Evolutionary conservation across 768 basidiomycete species (phyloP).

Genomic region (Suillus americanus): DNA sequence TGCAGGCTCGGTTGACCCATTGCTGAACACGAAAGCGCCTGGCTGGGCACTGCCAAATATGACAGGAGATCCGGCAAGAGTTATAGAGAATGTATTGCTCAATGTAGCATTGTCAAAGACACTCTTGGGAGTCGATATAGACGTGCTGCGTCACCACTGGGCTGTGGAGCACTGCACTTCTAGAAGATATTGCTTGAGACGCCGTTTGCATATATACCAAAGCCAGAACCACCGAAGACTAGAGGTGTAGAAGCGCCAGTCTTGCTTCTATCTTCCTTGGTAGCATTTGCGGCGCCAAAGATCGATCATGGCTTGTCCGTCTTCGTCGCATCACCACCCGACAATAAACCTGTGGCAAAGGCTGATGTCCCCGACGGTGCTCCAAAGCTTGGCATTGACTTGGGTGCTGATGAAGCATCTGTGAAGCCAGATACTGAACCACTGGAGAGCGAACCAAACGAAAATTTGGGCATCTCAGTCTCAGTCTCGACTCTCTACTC

Average conservation of each 20-base stretch:
- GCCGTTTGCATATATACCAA: too few relatives aligned
- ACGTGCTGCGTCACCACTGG: constrained; percentile 16
- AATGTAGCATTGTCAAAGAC: constrained; percentile 13
- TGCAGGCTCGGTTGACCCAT: constrained; percentile 13
- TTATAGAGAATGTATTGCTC: constrained; percentile 15
- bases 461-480: constrained; percentile 18
- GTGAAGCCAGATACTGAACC: constrained; percentile 6
- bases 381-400: constrained; percentile 19
- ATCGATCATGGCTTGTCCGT: constrained; percentile 29
- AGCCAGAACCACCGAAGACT: constrained; percentile 24
- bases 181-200: constrained; percentile 15
- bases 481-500: too few relatives aligned
- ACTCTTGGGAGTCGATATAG: constrained; percentile 22
- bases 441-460: constrained; percentile 21
- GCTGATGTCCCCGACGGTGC: constrained; percentile 9
- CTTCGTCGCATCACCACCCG: constrained; percentile 23
- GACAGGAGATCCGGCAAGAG: too few relatives aligned
- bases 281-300: constrained; percentile 27
- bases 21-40: constrained; percentile 20
- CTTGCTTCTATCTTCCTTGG: constrained; percentile 5
- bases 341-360: constrained; percentile 18
- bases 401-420: constrained; percentile 13
- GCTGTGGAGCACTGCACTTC: constrained; percentile 16
- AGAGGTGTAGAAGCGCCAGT: constrained; percentile 12
- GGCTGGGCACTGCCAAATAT: constrained; percentile 14